Base-by-base conservation (phyloP, 176 grass and related monocot genomes). In the Triticum aestivum region DNA sequence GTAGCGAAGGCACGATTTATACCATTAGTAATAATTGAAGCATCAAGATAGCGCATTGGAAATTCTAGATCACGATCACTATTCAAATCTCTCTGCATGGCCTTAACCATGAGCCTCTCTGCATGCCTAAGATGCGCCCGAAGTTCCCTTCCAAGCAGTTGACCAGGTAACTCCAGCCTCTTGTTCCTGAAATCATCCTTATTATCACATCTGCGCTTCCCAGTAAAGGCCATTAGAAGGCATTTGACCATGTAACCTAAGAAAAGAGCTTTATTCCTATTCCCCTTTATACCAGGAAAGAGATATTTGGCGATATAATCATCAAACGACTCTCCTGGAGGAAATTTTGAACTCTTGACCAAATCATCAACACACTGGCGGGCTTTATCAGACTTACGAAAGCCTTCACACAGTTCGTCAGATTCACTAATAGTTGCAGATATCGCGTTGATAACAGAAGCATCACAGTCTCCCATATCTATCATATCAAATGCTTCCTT, bases 111-210 rank as follows among this genome's bases (percentile, higher is more conserved):
- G 9, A 86, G 90, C 82, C 76, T 96, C 88, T 95, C 88, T 49
- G 90, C 91, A 91, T 90, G 90, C 82, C 96, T 94, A 88, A 98
- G 84, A 76, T 98, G 92, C 8, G 94, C 91, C 38, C 93, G 85
- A 56, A 98, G 90, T 90, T 98, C 96, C 79, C 93, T 91, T 79
- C 88, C 86, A 75, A 98, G 90, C 84, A 98, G 82, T 82, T 96
- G 90, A 90, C 97, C 94, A 74, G 90, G 79, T 78, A 93, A 79
- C 13, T 94, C 92, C 82, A 98, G 75, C 66, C 97, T 92, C 89
- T 98, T 98, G 80, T 98, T 98, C 72, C 93, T 89, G 79, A 96
- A 98, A 94, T 96, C 93, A 42, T 98, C 96, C 79, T 98, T 98
- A 75, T 94, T 98, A 71, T 98, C 94, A 49, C 94, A 98, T 79